phyloP scores from a whole-genome alignment of 306 rosid genomes.

The Vigna nakashimae region DNA sequence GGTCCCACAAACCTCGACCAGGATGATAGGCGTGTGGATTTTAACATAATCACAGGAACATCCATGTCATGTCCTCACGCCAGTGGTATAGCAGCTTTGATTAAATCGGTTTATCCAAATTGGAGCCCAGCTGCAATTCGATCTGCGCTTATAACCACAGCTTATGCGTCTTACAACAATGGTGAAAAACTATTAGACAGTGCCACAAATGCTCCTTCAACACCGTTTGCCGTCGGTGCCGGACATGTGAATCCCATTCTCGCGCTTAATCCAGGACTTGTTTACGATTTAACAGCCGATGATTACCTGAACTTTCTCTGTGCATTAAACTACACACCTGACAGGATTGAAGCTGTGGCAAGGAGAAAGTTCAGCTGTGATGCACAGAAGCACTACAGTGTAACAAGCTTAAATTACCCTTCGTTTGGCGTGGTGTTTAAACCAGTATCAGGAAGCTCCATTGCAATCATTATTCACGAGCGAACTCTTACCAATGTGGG shows the following conservation, averaged over 20 bases:
- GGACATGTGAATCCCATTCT: slow-evolving; percentile 79
- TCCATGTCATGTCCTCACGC: slow-evolving; percentile 96
- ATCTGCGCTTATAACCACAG: slow-evolving; percentile 85
- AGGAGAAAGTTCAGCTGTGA: slow-evolving; percentile 62
- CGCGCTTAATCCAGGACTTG: slow-evolving; percentile 83
- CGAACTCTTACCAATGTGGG: slow-evolving; percentile 79
- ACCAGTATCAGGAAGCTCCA: neutral
- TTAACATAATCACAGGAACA: slow-evolving; percentile 85
- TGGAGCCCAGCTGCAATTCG: slow-evolving; percentile 88
- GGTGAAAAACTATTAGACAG: slow-evolving; percentile 56
- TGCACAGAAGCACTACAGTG: slow-evolving; percentile 53
- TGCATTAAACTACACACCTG: slow-evolving; percentile 63
- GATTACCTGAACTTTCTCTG: slow-evolving; percentile 78
- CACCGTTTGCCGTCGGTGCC: slow-evolving; percentile 74
- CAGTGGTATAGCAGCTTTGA: slow-evolving; percentile 74
- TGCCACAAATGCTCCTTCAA: slow-evolving; percentile 60
- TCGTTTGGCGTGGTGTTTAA: slow-evolving; percentile 66
- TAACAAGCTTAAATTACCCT: slow-evolving; percentile 71
- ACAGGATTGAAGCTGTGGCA: slow-evolving; percentile 48
- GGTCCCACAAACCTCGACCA: slow-evolving; percentile 50
- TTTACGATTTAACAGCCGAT: slow-evolving; percentile 66
- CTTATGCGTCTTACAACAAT: slow-evolving; percentile 62
- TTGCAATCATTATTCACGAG: slow-evolving; percentile 21
- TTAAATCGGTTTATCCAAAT: slow-evolving; percentile 70
- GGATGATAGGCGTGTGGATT: slow-evolving; percentile 75